Evolutionary conservation across 2,329 filamentous ascomycete species (phyloP).

Genomic region (Penicillium sp.): DNA sequence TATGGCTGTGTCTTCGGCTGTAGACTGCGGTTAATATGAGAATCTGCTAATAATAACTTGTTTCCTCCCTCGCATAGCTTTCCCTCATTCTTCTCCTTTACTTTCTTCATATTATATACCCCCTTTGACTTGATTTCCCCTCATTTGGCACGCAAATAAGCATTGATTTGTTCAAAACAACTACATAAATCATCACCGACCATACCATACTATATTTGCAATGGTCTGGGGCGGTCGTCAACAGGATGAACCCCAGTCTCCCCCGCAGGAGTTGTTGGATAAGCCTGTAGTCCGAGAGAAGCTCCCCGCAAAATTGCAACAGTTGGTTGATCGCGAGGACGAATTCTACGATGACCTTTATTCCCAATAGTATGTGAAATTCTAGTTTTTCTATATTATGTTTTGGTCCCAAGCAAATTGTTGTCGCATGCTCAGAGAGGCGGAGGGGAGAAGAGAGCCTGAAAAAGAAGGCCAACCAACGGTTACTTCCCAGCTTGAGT

Average conservation of each 20-base stretch:
- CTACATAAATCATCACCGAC: not conserved
- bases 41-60: not conserved
- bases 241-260: slow-evolving; percentile 19
- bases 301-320: slow-evolving; percentile 57
- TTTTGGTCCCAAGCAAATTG: not conserved
- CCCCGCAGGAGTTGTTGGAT: slow-evolving; percentile 19
- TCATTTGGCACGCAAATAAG: not conserved
- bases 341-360: slow-evolving; percentile 75
- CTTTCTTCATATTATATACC: not conserved
- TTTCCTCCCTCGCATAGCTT: slow-evolving; percentile 9
- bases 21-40: slow-evolving; percentile 14
- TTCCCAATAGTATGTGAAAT: slow-evolving; percentile 68
- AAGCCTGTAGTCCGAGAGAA: slow-evolving; percentile 51
- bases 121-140: not conserved
- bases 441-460: not conserved
- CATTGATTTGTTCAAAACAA: not conserved
- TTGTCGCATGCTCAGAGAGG: not conserved
- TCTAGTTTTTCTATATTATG: not conserved
- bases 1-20: slow-evolving; percentile 22
- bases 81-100: slow-evolving; percentile 1
- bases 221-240: slow-evolving; percentile 36
- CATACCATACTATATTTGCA: slow-evolving; percentile 4
- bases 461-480: not conserved
- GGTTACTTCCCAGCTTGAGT: not conserved
- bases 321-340: slow-evolving; percentile 62